phyloP scores from a whole-genome alignment of 1,284 basidiomycete species.

The Pascua sp. region DNA sequence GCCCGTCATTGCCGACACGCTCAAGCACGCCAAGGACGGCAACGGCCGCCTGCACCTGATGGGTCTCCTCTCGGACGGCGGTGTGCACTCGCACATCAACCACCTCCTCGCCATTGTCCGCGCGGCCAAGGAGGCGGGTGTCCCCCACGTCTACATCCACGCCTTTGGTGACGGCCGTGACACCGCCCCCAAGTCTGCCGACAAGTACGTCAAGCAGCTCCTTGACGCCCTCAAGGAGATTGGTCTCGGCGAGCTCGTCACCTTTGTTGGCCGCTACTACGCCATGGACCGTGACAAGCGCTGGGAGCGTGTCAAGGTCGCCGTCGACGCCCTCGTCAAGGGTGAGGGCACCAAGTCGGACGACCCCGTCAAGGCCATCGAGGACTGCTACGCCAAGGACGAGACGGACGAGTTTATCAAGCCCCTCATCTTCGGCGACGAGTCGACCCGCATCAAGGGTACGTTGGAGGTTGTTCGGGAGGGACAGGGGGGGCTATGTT shows the following conservation, averaged over 20 bases:
- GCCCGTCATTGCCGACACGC: constrained; percentile 64
- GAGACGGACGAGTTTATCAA: constrained; percentile 90
- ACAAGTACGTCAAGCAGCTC: constrained; percentile 69
- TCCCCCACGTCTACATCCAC: constrained; percentile 81
- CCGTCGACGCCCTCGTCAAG: constrained; percentile 73
- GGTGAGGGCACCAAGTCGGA: constrained; percentile 65
- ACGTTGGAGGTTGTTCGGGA: constrained; percentile 12
- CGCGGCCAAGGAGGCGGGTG: constrained; percentile 74
- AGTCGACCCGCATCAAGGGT: constrained; percentile 76
- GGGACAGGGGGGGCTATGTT: constrained; percentile 3
- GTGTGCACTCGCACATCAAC: constrained; percentile 87
- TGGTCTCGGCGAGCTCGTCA: constrained; percentile 62
- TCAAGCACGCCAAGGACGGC: constrained; percentile 71
- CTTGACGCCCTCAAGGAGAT: constrained; percentile 71
- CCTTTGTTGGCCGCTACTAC: constrained; percentile 82
- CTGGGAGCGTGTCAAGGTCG: constrained; percentile 86
- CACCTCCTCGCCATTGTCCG: constrained; percentile 83
- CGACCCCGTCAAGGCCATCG: constrained; percentile 64
- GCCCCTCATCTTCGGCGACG: constrained; percentile 79
- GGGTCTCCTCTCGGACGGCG: constrained; percentile 85
- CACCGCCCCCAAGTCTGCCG: constrained; percentile 75
- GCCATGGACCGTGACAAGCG: constrained; percentile 95
- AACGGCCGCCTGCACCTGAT: constrained; percentile 77
- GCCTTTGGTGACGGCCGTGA: constrained; percentile 83
- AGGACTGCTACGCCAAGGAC: constrained; percentile 70